phyloP scores from a whole-genome alignment of 345 rosid genomes.

The Anacardium occidentale region DNA sequence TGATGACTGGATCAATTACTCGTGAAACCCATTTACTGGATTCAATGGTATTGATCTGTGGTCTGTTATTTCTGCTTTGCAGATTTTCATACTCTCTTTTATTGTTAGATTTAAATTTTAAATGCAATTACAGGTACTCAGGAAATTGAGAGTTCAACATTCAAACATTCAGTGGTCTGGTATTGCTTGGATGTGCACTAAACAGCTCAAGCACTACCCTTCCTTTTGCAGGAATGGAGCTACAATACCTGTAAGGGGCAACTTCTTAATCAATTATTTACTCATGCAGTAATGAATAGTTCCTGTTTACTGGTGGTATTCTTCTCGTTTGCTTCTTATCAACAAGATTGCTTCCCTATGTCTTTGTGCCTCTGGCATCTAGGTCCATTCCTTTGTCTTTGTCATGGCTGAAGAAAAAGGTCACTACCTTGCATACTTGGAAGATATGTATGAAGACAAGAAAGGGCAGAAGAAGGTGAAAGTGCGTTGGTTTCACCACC shows the following conservation, averaged over 20 bases:
- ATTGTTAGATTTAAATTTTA: slow-evolving; percentile 9
- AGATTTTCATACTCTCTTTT: background rate
- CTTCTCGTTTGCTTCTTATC: slow-evolving; percentile 13
- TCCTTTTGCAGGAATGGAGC: slow-evolving; percentile 33
- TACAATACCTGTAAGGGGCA: slow-evolving; percentile 39
- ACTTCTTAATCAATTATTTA: background rate
- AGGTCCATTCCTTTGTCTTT: slow-evolving; percentile 51
- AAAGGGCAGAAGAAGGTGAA: slow-evolving; percentile 50
- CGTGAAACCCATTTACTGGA: slow-evolving; percentile 19
- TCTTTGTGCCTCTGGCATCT: slow-evolving; percentile 10
- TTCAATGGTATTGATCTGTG: slow-evolving; percentile 24
- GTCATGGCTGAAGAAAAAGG: slow-evolving; percentile 39
- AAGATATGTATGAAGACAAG: slow-evolving; percentile 53
- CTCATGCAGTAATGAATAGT: background rate
- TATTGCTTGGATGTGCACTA: slow-evolving; percentile 42
- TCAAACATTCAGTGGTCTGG: slow-evolving; percentile 46
- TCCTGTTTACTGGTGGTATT: background rate
- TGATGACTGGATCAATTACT: slow-evolving; percentile 5
- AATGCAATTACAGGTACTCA: slow-evolving; percentile 28
- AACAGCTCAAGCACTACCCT: slow-evolving; percentile 49
- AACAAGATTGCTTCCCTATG: background rate
- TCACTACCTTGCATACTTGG: slow-evolving; percentile 40
- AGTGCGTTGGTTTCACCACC: slow-evolving; percentile 51
- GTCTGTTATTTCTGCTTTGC: slow-evolving; percentile 1
- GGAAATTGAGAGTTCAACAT: slow-evolving; percentile 35